Evolutionary conservation across 495 filamentous ascomycete genomes (phyloP).

Genomic region (Xylaria castorea): DNA sequence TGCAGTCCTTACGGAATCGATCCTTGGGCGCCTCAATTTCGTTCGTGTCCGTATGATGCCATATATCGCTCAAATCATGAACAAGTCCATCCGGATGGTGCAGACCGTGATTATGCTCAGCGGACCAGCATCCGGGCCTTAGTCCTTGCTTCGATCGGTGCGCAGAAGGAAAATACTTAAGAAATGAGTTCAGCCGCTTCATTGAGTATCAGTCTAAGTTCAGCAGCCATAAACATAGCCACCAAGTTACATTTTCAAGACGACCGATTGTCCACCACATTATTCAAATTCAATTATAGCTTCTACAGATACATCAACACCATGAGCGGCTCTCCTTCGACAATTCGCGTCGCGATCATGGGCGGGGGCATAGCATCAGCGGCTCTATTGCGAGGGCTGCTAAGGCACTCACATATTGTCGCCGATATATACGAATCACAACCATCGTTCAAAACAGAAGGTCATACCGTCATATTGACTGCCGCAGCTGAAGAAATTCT

Average conservation of each 20-base stretch:
- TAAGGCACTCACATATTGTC: constrained; percentile 40
- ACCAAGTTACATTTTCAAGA: constrained; percentile 1
- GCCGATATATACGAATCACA: constrained; percentile 45
- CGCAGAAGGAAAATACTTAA: constrained; percentile 16
- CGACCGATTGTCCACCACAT: not conserved
- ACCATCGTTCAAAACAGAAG: constrained; percentile 40
- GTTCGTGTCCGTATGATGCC: not conserved
- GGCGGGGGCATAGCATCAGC: constrained; percentile 45
- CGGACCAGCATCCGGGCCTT: not conserved
- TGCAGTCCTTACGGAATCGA: not conserved
- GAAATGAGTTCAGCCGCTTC: not conserved
- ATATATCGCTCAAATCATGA: constrained; percentile 3
- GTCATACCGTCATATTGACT: constrained; percentile 38
- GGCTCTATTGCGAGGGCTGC: constrained; percentile 37
- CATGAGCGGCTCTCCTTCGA: constrained; percentile 35
- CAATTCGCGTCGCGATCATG: constrained; percentile 45
- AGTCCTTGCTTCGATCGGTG: not conserved
- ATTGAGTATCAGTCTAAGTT: not conserved
- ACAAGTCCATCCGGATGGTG: not conserved
- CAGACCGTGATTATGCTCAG: not conserved
- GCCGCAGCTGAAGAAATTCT: constrained; percentile 32
- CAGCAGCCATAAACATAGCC: constrained; percentile 4
- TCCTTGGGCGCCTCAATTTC: not conserved
- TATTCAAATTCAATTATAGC: not conserved
- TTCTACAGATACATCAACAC: not conserved